phyloP scores from a whole-genome alignment of 2,329 filamentous ascomycete genomes.

The Aureobasidium melanogenum region DNA sequence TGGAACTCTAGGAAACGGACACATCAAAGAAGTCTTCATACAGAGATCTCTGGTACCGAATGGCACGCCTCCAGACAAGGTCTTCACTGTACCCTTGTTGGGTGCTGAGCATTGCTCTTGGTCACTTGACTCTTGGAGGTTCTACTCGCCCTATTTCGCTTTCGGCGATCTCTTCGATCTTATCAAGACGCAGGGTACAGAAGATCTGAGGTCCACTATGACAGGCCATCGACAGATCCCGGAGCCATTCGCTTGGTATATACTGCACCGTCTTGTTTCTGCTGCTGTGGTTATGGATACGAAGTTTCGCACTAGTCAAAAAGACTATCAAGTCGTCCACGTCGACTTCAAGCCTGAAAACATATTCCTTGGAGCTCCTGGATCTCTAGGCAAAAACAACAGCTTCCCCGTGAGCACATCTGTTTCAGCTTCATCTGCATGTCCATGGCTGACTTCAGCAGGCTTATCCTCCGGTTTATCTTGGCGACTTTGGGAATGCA shows the following conservation, averaged over 20 bases:
- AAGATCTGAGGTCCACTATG: not conserved
- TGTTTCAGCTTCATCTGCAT: not conserved
- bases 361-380: not conserved
- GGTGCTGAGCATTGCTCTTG: not conserved
- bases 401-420: not conserved
- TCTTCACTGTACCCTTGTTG: not conserved
- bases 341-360: not conserved
- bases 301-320: not conserved
- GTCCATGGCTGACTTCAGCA: not conserved
- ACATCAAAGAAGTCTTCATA: not conserved
- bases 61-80: not conserved
- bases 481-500: slow-evolving; percentile 4
- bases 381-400: not conserved
- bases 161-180: not conserved
- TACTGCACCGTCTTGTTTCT: not conserved
- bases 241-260: slow-evolving; percentile 3
- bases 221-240: not conserved
- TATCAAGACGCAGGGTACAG: not conserved
- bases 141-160: not conserved
- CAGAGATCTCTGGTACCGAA: not conserved
- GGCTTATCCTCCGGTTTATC: not conserved
- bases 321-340: not conserved
- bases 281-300: not conserved
- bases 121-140: not conserved
- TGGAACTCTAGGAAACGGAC: not conserved